A percentile compares a stretch with the other conserved stretches of the same genome.
Conservation (phyloP, 768 basidiomycete species). For the Suillus occidentalis region DNA sequence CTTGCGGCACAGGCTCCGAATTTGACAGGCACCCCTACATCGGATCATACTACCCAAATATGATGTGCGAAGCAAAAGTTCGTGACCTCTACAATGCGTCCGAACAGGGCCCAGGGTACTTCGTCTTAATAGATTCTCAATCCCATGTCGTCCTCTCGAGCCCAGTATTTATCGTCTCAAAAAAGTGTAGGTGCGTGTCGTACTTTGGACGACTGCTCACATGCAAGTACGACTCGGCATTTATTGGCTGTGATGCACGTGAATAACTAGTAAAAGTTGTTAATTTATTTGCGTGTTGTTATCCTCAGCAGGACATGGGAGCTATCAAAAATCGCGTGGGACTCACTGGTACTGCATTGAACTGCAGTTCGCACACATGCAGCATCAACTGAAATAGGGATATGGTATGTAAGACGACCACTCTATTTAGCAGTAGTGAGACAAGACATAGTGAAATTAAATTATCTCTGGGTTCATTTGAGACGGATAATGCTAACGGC, state of each 20-base stretch:
- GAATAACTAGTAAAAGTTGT: not conserved
- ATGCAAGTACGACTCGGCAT: not conserved
- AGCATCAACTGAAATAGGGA: not conserved
- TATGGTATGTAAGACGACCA: not conserved
- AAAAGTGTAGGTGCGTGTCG: not conserved
- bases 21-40: too few species aligned
- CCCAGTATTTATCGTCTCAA: not conserved
- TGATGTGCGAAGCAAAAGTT: too few species aligned
- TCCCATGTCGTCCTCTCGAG: not conserved
- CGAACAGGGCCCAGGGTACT: too few species aligned
- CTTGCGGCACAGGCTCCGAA: too few species aligned
- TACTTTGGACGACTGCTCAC: not conserved
- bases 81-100: too few species aligned
- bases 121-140: too few species aligned
- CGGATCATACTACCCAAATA: too few species aligned
- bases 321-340: not conserved
- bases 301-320: not conserved
- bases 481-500: not conserved
- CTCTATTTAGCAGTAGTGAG: not conserved
- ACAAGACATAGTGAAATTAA: not conserved
- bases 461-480: not conserved
- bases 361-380: not conserved
- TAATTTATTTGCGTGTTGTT: not conserved
- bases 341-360: not conserved
- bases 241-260: not conserved